Percentiles rank a stretch among this genome's conserved stretches.
phyloP scores from a whole-genome alignment of 2,329 filamentous ascomycete species.

The Pseudogymnoascus sp. region DNA sequence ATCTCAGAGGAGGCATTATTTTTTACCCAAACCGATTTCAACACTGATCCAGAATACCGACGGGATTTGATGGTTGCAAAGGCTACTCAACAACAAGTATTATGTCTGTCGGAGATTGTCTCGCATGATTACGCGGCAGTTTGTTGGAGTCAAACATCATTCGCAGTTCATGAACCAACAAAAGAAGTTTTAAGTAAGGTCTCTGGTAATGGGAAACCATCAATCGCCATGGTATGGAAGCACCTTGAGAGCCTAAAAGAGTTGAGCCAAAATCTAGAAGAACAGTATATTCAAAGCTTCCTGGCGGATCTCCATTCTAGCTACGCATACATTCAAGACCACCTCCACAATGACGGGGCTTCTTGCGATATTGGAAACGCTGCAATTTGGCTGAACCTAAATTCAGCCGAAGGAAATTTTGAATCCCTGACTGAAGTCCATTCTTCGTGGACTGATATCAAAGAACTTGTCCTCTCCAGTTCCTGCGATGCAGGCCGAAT shows the following conservation, averaged over 20 bases:
- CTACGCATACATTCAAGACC: conserved; percentile 22
- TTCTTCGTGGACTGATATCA: conserved; percentile 1
- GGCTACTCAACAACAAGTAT: neutral
- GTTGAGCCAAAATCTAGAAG: neutral
- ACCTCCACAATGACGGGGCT: conserved; percentile 9
- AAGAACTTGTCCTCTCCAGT: conserved; percentile 21
- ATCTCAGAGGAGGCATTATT: neutral
- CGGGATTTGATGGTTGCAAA: neutral
- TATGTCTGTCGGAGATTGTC: neutral
- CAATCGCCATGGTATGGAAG: neutral
- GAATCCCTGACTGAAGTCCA: neutral
- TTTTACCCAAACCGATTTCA: neutral
- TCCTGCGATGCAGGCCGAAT: conserved; percentile 21
- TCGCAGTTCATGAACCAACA: neutral
- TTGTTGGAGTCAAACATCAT: neutral
- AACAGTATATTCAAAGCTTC: conserved; percentile 15
- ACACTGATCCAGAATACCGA: neutral
- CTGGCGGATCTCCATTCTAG: conserved; percentile 18
- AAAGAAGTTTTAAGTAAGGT: neutral
- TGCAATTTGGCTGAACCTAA: neutral
- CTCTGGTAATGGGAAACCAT: neutral
- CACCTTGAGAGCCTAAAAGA: neutral
- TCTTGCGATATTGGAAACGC: conserved; percentile 11
- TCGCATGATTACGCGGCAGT: neutral
- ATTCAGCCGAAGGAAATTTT: neutral